Base-by-base conservation (phyloP, 225 moss, liverwort and hornwort species). In the Climacium dendroides region DNA sequence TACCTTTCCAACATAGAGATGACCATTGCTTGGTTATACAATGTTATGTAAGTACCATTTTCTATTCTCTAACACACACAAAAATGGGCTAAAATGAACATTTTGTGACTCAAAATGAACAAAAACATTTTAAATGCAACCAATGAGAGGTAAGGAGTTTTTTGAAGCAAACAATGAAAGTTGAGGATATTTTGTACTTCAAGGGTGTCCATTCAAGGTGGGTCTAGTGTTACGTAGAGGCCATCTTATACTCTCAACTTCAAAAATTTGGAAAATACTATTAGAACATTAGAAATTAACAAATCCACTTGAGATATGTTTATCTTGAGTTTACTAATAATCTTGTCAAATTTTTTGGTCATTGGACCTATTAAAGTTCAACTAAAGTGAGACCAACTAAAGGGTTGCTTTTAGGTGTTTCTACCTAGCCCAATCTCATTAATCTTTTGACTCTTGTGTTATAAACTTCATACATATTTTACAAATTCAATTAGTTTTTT, bases 291-390 rank as follows among this genome's bases (percentile, higher is more conserved):
- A 1, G 0, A 71, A 28, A 43, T 26, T 28, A 28, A 71, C 5
- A 3, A 43, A 26, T 15, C 5, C 28, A 43, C 1, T 71, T 5
- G 9, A 2, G 0, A 3, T 43, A 8, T 5, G 0, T 11, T 43
- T 43, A 0, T 26, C 41, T 71, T 26, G 0, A 28, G 5, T 9
- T 71, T 0, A 26, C 26, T 15, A 43, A 71, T 43, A 43, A 26
- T 71, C 5, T 71, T 43, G 43, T 28, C 16, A 71, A 26, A 15
- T 16, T 3, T 43, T 41, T 43, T 8, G 2, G 8, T 71, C 16
- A 28, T 28, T 43, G 0, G 1, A 26, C 26, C 15, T 43, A 50
- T 7, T 48, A 48, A 48, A 48, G 48, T 48, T 10, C 48, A 48
- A 48, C 48, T 48, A 48, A 48, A 15, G 43, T 43, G 2, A 5